Conservation (phyloP, 1,139 yeast species). For the Lipomyces yarrowii region DNA sequence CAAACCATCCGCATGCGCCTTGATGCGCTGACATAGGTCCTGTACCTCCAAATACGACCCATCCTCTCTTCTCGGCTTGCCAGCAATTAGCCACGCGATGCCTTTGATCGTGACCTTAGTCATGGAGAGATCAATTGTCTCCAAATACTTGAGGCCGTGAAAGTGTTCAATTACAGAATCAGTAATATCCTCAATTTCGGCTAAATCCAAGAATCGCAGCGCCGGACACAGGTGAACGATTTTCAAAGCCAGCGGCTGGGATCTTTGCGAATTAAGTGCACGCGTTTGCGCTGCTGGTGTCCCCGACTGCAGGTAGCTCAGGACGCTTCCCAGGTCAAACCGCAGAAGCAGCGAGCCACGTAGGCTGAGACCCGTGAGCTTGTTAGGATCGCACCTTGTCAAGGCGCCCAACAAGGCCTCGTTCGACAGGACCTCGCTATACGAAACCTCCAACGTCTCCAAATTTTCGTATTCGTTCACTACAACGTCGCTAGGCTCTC, state of each 20-base stretch:
- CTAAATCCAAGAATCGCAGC: slow-evolving; percentile 8
- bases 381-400: not conserved
- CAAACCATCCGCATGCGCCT: not conserved
- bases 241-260: not conserved
- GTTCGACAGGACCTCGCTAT: not conserved
- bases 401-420: not conserved
- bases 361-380: not conserved
- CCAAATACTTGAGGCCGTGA: slow-evolving; percentile 4
- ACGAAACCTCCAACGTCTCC: not conserved
- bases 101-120: slow-evolving; percentile 13
- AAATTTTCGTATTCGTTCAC: not conserved
- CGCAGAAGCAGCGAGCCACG: not conserved
- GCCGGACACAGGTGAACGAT: not conserved
- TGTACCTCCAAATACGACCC: not conserved
- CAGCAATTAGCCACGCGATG: slow-evolving; percentile 9
- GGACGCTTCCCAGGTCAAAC: not conserved
- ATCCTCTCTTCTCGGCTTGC: not conserved
- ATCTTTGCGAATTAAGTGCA: not conserved
- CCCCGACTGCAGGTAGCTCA: not conserved
- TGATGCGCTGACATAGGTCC: not conserved
- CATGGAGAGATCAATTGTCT: slow-evolving; percentile 11
- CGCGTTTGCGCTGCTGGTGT: not conserved
- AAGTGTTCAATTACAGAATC: slow-evolving; percentile 7
- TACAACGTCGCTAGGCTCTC: not conserved
- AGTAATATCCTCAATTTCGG: slow-evolving; percentile 3